Base-by-base conservation (phyloP, 129 eudicot genomes). In the Chrysanthemum makinoi region DNA sequence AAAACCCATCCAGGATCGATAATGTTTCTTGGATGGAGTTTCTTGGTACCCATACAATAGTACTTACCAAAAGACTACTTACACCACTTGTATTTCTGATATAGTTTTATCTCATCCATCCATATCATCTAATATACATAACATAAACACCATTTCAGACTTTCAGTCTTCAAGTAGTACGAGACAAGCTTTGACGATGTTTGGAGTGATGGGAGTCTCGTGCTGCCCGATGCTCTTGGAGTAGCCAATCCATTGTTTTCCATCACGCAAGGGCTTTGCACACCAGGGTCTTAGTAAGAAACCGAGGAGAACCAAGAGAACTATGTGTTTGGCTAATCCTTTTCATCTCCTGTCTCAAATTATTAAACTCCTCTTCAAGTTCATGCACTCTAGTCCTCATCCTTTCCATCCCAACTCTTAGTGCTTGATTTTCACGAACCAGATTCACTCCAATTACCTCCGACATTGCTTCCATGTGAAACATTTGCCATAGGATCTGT, bases 311-410 rank as follows among this genome's bases (percentile, higher is more conserved):
- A 39, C 46, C 10, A 39, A 39, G 46, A 39, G 46, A 7, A 39
- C 46, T 39, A 7, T 39, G 74, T 26, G 88, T 58, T 77, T 81
- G 85, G 16, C 80, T 70, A 11, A 89, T 84, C 78, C 72, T 83
- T 72, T 66, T 82, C 78, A 93, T 64, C 55, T 89, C 87, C 67
- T 80, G 87, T 77, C 77, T 93, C 60, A 93, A 73, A 19, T 70
- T 80, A 70, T 75, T 63, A 63, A 89, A 87, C 51, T 89, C 92
- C 46, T 86, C 63, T 75, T 93, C 98, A 14, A 93, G 92, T 72
- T 89, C 90, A 55, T 81, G 80, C 62, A 93, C 95, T 82, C 92
- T 72, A 17, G 80, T 63, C 57, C 81, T 83, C 91, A 89, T 89
- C 56, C 63, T 71, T 50, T 89, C 95, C 88, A 93, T 81, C 82